A percentile compares a stretch with the other conserved stretches of the same genome.
Evolutionary conservation across 768 basidiomycete species (phyloP).

Genomic region (Suillus discolor): DNA sequence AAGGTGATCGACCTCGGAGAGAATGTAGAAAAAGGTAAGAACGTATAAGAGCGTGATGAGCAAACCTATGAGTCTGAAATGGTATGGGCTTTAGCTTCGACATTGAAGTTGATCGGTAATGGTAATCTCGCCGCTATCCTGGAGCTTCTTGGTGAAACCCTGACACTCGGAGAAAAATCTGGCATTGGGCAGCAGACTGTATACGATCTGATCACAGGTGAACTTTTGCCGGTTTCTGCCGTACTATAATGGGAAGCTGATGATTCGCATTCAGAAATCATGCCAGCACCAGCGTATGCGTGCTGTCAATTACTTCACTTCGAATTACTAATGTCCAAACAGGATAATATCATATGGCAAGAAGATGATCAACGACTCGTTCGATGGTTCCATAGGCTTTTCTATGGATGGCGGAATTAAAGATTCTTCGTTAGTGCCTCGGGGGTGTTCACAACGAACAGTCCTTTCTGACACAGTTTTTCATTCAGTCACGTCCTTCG

Average conservation of each 20-base stretch:
- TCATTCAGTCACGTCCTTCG: constrained; percentile 62
- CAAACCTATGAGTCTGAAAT: not conserved
- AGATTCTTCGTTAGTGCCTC: constrained; percentile 60
- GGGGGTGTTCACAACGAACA: not conserved
- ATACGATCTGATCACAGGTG: constrained; percentile 60
- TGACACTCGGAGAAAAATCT: constrained; percentile 82
- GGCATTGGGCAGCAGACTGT: constrained; percentile 72
- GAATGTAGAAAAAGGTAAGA: constrained; percentile 78
- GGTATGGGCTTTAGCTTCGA: constrained; percentile 47
- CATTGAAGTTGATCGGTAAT: constrained; percentile 81
- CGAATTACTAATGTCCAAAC: constrained; percentile 7
- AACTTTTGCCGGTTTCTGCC: not conserved
- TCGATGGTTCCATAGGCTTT: constrained; percentile 77
- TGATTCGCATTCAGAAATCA: constrained; percentile 49
- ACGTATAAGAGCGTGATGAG: not conserved
- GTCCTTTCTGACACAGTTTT: constrained; percentile 13
- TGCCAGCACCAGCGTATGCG: constrained; percentile 63
- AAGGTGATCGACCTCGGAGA: constrained; percentile 83
- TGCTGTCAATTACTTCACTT: constrained; percentile 3
- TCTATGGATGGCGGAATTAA: constrained; percentile 87
- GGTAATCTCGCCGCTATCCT: constrained; percentile 75
- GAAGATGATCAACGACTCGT: constrained; percentile 73
- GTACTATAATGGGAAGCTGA: constrained; percentile 12
- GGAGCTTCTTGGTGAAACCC: constrained; percentile 80
- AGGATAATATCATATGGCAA: constrained; percentile 61